Conservation (phyloP, 2,329 filamentous ascomycete genomes). For the Cercospora sp. region DNA sequence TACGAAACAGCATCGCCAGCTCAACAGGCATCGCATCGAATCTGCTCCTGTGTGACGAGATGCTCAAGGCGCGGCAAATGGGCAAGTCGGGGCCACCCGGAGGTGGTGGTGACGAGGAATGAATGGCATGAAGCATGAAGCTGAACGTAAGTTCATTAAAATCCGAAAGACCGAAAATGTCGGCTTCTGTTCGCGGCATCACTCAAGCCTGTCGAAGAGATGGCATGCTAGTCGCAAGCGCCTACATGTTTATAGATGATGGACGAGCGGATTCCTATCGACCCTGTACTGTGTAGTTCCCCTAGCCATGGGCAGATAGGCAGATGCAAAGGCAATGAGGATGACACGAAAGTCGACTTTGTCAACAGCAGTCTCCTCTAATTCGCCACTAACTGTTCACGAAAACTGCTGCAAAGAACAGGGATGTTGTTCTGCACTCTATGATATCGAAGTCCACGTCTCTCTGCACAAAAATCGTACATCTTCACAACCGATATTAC, state of each 20-base stretch:
- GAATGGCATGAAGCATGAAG: conserved; percentile 8
- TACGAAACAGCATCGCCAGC: conserved; percentile 90
- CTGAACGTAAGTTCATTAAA: background rate
- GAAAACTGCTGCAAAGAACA: background rate
- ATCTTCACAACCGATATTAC: background rate
- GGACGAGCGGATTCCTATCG: background rate
- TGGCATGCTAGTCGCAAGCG: background rate
- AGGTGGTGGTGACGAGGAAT: conserved; percentile 32
- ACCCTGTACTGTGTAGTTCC: background rate
- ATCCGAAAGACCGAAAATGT: background rate
- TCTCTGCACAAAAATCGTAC: background rate
- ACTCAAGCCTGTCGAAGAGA: background rate
- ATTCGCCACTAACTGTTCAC: background rate
- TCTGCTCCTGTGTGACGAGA: conserved; percentile 90
- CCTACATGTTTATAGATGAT: background rate
- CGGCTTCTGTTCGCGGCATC: background rate
- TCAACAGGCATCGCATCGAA: conserved; percentile 95
- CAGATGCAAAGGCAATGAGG: background rate
- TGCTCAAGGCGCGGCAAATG: conserved; percentile 98
- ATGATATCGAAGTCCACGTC: background rate
- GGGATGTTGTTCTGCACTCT: background rate
- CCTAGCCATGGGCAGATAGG: background rate
- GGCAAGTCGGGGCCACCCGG: conserved; percentile 43
- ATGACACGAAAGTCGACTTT: background rate
- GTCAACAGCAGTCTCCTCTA: background rate